Base-by-base conservation (phyloP, 2,329 filamentous ascomycete species). In the Sporothrix variecibatus region DNA sequence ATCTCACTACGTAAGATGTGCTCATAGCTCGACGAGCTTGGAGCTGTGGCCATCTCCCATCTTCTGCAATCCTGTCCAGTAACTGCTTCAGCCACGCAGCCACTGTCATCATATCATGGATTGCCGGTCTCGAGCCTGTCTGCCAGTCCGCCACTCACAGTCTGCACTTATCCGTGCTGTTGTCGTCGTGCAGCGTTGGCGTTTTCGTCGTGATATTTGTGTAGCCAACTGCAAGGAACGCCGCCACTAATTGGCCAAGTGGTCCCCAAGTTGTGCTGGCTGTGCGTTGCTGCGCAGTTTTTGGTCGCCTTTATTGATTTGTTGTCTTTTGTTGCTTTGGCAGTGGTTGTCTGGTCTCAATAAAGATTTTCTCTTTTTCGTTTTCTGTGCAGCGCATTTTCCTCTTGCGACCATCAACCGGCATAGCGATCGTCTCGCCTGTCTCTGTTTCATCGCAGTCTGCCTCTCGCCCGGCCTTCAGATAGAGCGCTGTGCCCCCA, bases 281-380 rank as follows among this genome's bases (percentile, higher is more conserved):
- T 67, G n/a, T 70, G 65, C 65, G 26, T 28, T 49, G 43, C 65
- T 68, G 65, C 64, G 43, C 49, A 67, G n/a, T 46, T 67, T 67
- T 67, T 34, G 38, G 15, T 43, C n/a, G 4, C 31, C 17, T 40
- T 11, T 64, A n/a, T 23, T 17, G 23, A 40, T 46, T 28, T 46
- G 11, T 38, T 62, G 12, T 20, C 15, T 26, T 11, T 38, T n/a
- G 17, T n/a, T 62, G 11, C n/a, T 67, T 31, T 26, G 12, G 34
- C 7, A 11, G n/a, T 15, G 4, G 43, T 49, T 38, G 7, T 65
- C n/a, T 26, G n/a, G 6, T 65, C 20, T 26, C 11, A 12, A 20
- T 23, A 2, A 26, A 43, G 6, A 40, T 23, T 26, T 31, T 38
- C 40, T 31, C 15, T 26, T 28, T 3, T 7, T 20, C 1, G 23